Evolutionary conservation across 805 yeast genomes (phyloP).

Genomic region (Candida pini): DNA sequence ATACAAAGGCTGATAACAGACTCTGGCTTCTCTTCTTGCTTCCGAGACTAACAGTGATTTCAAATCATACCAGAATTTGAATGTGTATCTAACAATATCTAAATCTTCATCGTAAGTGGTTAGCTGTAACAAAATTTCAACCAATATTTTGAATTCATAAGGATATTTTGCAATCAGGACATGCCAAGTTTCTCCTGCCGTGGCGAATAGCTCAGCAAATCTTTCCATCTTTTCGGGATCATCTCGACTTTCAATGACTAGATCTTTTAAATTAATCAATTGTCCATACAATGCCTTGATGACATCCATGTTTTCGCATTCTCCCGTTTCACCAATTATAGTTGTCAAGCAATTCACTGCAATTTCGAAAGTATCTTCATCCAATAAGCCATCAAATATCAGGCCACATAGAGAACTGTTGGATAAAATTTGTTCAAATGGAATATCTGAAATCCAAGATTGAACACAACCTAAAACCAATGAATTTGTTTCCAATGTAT

Average conservation of each 20-base stretch:
- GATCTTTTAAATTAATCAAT: conserved; percentile 54
- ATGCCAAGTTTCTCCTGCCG: conserved; percentile 96
- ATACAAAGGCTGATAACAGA: conserved; percentile 49
- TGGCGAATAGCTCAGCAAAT: conserved; percentile 72
- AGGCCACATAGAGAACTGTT: conserved; percentile 60
- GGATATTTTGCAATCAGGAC: conserved; percentile 74
- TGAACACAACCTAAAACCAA: conserved; percentile 69
- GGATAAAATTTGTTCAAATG: conserved; percentile 61
- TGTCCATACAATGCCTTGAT: conserved; percentile 66
- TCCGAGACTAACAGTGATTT: conserved; percentile 65
- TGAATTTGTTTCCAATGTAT: conserved; percentile 30
- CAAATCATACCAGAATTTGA: conserved; percentile 84
- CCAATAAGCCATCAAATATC: conserved; percentile 55
- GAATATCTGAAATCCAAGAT: conserved; percentile 88
- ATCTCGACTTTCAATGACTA: conserved; percentile 41
- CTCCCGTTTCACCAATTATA: conserved; percentile 76
- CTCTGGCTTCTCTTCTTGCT: conserved; percentile 48
- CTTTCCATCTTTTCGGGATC: conserved; percentile 66
- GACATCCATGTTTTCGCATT: conserved; percentile 49
- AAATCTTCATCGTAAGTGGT: conserved; percentile 74
- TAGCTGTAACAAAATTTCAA: conserved; percentile 64
- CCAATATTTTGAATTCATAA: conserved; percentile 61
- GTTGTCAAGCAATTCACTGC: conserved; percentile 85
- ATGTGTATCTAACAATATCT: conserved; percentile 85
- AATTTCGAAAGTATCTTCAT: conserved; percentile 69